phyloP scores from a whole-genome alignment of 2,329 filamentous ascomycete genomes.

The Rachicladosporium sp. region DNA sequence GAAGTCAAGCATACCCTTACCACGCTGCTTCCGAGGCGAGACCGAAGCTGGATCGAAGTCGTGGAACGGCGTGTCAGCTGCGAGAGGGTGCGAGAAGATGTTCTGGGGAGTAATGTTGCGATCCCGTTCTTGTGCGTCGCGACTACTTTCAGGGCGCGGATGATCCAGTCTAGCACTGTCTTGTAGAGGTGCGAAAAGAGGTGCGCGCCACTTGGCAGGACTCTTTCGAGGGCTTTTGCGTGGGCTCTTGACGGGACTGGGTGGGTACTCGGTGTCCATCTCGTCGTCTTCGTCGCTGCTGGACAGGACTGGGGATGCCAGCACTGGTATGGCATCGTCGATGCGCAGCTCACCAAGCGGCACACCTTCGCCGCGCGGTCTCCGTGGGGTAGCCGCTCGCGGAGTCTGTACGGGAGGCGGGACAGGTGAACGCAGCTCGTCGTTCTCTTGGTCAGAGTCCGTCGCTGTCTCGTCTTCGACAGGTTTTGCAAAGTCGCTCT shows the following conservation, averaged over 20 bases:
- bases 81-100: constrained; percentile 12
- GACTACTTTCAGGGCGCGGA: constrained; percentile 11
- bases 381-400: constrained; percentile 18
- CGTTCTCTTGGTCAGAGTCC: constrained; percentile 38
- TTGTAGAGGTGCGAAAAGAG: not conserved
- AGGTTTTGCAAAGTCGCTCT: not conserved
- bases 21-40: constrained; percentile 3
- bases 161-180: not conserved
- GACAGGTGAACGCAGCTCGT: constrained; percentile 30
- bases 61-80: constrained; percentile 14
- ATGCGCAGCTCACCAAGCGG: constrained; percentile 21
- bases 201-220: constrained; percentile 8
- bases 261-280: constrained; percentile 24
- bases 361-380: constrained; percentile 18
- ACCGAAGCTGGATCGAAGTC: not conserved
- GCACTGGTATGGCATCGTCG: constrained; percentile 10
- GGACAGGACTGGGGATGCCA: not conserved
- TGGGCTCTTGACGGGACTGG: constrained; percentile 24
- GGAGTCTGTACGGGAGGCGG: constrained; percentile 10
- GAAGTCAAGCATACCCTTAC: constrained; percentile 13
- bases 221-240: constrained; percentile 17
- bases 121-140: constrained; percentile 9
- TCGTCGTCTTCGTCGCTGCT: constrained; percentile 11
- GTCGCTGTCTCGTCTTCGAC: constrained; percentile 23
- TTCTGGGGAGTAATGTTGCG: constrained; percentile 18